These are phyloP conservation scores for Apostasia shenzhenica DNA, from an alignment of 106 monocot species.

Conservation along the genomic window DNA sequence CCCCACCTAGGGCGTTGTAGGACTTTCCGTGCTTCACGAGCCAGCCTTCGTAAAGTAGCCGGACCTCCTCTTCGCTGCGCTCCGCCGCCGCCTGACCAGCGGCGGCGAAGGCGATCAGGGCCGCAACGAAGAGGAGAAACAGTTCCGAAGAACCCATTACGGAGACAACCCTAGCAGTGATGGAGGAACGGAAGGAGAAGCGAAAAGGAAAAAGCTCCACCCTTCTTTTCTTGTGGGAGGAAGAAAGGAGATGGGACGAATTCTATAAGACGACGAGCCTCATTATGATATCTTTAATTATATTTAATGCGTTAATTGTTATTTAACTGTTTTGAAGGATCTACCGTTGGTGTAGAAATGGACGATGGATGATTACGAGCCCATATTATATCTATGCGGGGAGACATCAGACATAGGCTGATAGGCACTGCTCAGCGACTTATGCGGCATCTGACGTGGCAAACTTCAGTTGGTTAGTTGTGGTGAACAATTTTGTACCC, in stretches of 20 bases:
- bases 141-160: not conserved
- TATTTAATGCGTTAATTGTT: not conserved
- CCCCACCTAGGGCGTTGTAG: constrained; percentile 39
- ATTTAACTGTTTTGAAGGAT: not conserved
- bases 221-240: not conserved
- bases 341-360: not conserved
- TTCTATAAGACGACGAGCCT: not conserved
- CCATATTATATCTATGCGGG: too few relatives aligned
- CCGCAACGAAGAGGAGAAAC: constrained; percentile 1
- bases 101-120: not conserved
- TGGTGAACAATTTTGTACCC: too few relatives aligned
- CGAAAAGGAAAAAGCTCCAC: not conserved
- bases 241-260: not conserved
- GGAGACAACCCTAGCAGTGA: not conserved
- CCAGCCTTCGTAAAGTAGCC: constrained; percentile 34
- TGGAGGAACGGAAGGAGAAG: not conserved
- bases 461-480: too few relatives aligned
- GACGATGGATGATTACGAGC: not conserved
- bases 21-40: constrained; percentile 13
- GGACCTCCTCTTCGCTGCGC: constrained; percentile 21
- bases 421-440: too few relatives aligned
- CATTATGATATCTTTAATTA: not conserved
- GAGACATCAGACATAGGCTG: too few relatives aligned
- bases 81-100: not conserved
- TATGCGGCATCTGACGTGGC: too few relatives aligned